Conservation (phyloP, 352 stramenopile genomes). For the Thalassiosira sp. region DNA sequence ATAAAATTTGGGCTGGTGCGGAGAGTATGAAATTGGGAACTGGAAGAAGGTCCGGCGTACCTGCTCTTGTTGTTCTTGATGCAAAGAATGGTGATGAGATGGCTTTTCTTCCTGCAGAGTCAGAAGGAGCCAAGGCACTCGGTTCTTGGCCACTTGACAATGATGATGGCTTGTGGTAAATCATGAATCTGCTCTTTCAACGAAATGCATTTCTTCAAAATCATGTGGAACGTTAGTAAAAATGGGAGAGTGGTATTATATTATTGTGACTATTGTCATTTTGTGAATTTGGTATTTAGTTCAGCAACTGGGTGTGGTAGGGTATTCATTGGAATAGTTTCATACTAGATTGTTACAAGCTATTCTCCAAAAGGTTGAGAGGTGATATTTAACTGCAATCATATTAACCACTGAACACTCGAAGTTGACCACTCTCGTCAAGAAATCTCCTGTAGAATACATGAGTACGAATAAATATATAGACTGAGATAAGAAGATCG, state of each 20-base stretch:
- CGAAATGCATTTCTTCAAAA: too few relatives aligned
- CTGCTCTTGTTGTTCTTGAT: conserved; percentile 70
- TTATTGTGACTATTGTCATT: neutral
- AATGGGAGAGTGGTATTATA: neutral
- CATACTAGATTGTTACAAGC: too few relatives aligned
- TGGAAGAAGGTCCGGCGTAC: conserved; percentile 64
- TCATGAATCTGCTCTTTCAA: too few relatives aligned
- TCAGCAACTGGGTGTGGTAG: too few relatives aligned
- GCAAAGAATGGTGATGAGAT: conserved; percentile 58
- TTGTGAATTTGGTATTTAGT: neutral
- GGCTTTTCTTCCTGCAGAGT: conserved; percentile 61
- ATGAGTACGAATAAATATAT: neutral
- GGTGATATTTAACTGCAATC: too few relatives aligned
- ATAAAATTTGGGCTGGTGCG: conserved; percentile 66
- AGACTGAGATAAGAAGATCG: neutral
- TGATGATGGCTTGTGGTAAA: conserved; percentile 51
- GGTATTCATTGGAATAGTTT: too few relatives aligned
- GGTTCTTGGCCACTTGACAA: conserved; percentile 62
- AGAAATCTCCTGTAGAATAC: conserved; percentile 36
- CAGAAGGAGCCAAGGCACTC: conserved; percentile 49
- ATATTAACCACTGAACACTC: conserved; percentile 22
- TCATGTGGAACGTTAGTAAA: too few relatives aligned
- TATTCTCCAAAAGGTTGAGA: too few relatives aligned
- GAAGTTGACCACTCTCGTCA: conserved; percentile 22
- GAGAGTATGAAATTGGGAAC: conserved; percentile 58